Percentiles rank a stretch among this genome's conserved stretches.
These are phyloP conservation scores for Podochytrium sp. DNA, from an alignment of 192 early-diverging fungal species.

Conservation along the genomic window DNA sequence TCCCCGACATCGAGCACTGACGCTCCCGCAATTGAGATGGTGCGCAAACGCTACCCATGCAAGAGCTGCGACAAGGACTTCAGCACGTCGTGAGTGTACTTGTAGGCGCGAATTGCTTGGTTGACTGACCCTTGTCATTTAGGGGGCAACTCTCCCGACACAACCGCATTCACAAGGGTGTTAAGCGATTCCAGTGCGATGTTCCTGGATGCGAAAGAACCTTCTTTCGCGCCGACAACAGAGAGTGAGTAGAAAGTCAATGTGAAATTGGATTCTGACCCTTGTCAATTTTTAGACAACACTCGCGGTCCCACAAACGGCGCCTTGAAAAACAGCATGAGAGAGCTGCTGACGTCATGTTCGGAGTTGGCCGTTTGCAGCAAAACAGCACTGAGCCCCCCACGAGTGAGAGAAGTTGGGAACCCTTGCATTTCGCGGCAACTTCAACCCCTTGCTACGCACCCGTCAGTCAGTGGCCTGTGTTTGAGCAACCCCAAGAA, in stretches of 20 bases:
- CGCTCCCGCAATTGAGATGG: too few relatives aligned
- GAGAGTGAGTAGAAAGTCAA: neutral
- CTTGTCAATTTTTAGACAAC: neutral
- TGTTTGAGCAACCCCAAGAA: neutral
- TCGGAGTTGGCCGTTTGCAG: neutral
- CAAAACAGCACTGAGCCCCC: neutral
- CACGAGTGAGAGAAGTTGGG: too few relatives aligned
- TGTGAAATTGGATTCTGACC: too few relatives aligned
- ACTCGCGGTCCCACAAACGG: slow-evolving; percentile 6
- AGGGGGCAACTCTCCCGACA: slow-evolving; percentile 26
- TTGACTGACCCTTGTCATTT: neutral
- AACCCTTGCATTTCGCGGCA: too few relatives aligned
- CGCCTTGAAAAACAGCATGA: neutral
- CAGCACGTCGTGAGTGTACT: neutral
- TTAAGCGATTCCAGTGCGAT: neutral
- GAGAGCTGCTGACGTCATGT: neutral
- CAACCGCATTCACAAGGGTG: slow-evolving; percentile 23
- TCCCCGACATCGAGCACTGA: too few relatives aligned
- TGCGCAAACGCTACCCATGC: slow-evolving; percentile 7
- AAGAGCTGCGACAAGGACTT: slow-evolving; percentile 16
- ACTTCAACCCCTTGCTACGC: neutral
- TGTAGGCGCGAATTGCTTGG: neutral
- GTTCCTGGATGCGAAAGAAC: slow-evolving; percentile 5
- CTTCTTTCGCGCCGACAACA: slow-evolving; percentile 27
- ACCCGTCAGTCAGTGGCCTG: neutral